Conservation (phyloP, 352 stramenopile species). For the Hyaloperonospora arabidopsidis region DNA sequence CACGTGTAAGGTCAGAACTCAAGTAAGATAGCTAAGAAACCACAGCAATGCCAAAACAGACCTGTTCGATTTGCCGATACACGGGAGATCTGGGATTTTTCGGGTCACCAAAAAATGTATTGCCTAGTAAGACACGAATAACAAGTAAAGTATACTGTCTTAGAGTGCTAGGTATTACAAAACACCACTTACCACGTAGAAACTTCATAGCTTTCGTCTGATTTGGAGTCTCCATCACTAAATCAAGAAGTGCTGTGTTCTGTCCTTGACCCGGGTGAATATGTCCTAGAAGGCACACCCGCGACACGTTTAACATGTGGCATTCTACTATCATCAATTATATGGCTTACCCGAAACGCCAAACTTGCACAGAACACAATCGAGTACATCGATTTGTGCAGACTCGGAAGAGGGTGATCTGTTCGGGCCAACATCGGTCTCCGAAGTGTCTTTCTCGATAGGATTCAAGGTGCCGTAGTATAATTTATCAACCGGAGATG, state of each 20-base stretch:
- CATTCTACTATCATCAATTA: background rate
- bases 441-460: constrained; percentile 18
- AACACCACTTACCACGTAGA: constrained; percentile 13
- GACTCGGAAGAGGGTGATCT: constrained; percentile 10
- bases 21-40: background rate
- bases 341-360: constrained; percentile 48
- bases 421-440: constrained; percentile 15
- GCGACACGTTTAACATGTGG: background rate
- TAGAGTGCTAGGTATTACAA: background rate
- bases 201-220: constrained; percentile 24
- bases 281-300: constrained; percentile 32
- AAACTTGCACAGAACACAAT: constrained; percentile 75
- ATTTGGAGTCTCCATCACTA: constrained; percentile 15
- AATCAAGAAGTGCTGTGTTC: constrained; percentile 12
- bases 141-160: constrained; percentile 1
- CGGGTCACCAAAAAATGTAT: constrained; percentile 39
- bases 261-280: constrained; percentile 50
- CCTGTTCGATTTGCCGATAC: constrained; percentile 45
- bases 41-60: constrained; percentile 13
- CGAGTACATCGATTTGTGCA: constrained; percentile 9
- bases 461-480: constrained; percentile 11
- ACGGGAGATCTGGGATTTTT: constrained; percentile 57
- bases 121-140: constrained; percentile 16
- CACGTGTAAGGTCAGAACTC: constrained; percentile 3
- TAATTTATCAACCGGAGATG: constrained; percentile 2